Percentiles rank a stretch among this genome's conserved stretches.
Conservation (phyloP, 768 basidiomycete genomes). For the Hortiboletus flavorubellus region DNA sequence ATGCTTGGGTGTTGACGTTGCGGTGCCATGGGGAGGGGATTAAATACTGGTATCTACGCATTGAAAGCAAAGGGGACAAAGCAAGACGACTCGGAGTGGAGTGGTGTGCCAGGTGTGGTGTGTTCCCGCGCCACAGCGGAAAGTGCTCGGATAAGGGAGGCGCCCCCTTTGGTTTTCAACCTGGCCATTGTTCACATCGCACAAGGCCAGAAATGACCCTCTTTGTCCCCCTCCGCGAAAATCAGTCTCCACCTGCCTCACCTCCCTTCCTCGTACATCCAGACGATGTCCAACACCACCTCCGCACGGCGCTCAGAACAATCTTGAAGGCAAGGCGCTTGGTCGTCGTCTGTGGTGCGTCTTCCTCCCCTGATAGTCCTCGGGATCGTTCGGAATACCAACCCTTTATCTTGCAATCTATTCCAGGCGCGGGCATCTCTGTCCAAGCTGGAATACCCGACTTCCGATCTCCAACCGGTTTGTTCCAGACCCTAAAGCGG, state of each 20-base stretch:
- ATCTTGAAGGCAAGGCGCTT: slow-evolving; percentile 78
- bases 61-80: slow-evolving; percentile 15
- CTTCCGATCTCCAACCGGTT: slow-evolving; percentile 76
- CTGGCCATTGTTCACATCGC: slow-evolving; percentile 24
- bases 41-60: slow-evolving; percentile 14
- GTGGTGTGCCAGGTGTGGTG: background rate
- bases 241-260: slow-evolving; percentile 43
- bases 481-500: slow-evolving; percentile 75
- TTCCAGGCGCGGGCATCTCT: slow-evolving; percentile 81
- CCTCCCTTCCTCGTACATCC: slow-evolving; percentile 56
- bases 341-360: slow-evolving; percentile 83
- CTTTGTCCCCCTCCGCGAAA: slow-evolving; percentile 56
- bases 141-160: background rate
- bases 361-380: slow-evolving; percentile 10
- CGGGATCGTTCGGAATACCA: slow-evolving; percentile 6
- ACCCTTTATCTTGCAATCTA: background rate
- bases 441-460: slow-evolving; percentile 88
- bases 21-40: background rate
- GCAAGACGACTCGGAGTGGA: slow-evolving; percentile 5
- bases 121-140: slow-evolving; percentile 31
- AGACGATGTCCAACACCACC: slow-evolving; percentile 43
- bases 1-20: slow-evolving; percentile 6
- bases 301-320: slow-evolving; percentile 56
- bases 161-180: slow-evolving; percentile 22
- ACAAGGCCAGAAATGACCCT: slow-evolving; percentile 51